These are phyloP conservation scores for Dinochytrium kinnereticum DNA, from an alignment of 371 early-diverging fungal species.

Conservation along the genomic window DNA sequence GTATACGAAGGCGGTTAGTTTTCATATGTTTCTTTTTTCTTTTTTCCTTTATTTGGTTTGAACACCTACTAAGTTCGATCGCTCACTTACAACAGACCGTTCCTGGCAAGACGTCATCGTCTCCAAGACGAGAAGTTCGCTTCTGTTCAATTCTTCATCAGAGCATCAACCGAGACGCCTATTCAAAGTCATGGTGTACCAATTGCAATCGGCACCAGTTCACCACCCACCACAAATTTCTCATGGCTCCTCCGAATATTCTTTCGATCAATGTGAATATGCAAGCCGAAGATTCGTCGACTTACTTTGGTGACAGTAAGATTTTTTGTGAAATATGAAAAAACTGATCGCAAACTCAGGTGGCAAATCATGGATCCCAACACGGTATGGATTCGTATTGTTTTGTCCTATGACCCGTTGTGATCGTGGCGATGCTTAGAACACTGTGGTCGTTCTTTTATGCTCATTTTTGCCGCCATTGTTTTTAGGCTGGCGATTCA, in stretches of 20 bases:
- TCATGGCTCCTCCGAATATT: slow-evolving; percentile 67
- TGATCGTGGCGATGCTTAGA: too few relatives aligned
- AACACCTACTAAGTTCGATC: too few relatives aligned
- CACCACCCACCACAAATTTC: slow-evolving; percentile 64
- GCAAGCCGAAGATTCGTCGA: slow-evolving; percentile 54
- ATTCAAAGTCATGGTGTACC: slow-evolving; percentile 82
- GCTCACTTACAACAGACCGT: slow-evolving; percentile 17
- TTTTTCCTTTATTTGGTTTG: too few relatives aligned
- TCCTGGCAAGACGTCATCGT: slow-evolving; percentile 18
- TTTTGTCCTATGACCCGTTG: too few relatives aligned
- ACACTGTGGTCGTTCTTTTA: not conserved
- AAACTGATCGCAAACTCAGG: not conserved
- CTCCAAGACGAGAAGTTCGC: not conserved
- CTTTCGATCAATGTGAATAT: slow-evolving; percentile 74
- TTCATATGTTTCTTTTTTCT: not conserved
- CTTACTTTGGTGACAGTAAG: slow-evolving; percentile 38
- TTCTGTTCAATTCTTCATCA: slow-evolving; percentile 62
- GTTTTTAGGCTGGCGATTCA: not conserved
- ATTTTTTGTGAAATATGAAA: not conserved
- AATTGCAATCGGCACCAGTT: slow-evolving; percentile 76
- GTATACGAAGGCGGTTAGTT: slow-evolving; percentile 65
- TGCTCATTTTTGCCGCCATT: not conserved
- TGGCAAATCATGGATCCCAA: slow-evolving; percentile 46
- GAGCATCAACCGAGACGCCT: slow-evolving; percentile 71
- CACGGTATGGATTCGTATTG: slow-evolving; percentile 40